Conservation (phyloP, 2,329 filamentous ascomycete species). For the Pyrenochaeta sp. region DNA sequence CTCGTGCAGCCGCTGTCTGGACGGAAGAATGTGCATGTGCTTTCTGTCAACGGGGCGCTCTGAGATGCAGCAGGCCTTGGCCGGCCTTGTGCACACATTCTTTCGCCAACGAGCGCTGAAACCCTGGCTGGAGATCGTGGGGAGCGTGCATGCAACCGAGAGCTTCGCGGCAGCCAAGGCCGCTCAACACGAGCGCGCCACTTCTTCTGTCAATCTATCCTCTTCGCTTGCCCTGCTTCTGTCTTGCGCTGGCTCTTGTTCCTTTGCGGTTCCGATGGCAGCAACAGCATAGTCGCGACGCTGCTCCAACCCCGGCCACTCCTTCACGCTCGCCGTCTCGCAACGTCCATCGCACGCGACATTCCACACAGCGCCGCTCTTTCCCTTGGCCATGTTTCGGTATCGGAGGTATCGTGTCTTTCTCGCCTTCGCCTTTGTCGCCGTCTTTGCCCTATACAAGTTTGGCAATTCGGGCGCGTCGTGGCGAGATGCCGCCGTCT, state of each 20-base stretch:
- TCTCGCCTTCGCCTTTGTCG: constrained; percentile 61
- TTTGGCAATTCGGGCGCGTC: constrained; percentile 57
- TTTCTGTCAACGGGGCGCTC: not conserved
- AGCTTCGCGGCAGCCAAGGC: constrained; percentile 28
- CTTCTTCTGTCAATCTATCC: constrained; percentile 14
- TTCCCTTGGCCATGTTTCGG: constrained; percentile 59
- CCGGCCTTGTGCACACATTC: not conserved
- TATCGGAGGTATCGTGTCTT: constrained; percentile 69
- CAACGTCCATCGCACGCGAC: constrained; percentile 18
- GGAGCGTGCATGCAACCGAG: constrained; percentile 23
- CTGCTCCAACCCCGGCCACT: constrained; percentile 4
- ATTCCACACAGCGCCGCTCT: constrained; percentile 7
- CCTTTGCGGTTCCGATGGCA: constrained; percentile 24
- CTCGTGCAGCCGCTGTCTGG: constrained; percentile 1
- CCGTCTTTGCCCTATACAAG: constrained; percentile 63
- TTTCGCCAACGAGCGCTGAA: not conserved
- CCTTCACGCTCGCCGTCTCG: constrained; percentile 2
- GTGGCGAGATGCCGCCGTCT: constrained; percentile 39
- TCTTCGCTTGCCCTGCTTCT: constrained; percentile 7
- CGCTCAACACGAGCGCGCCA: constrained; percentile 23
- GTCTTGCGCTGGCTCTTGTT: constrained; percentile 6
- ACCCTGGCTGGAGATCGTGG: constrained; percentile 11
- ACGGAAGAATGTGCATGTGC: constrained; percentile 3
- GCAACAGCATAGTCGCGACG: constrained; percentile 16
- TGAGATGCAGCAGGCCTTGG: too few relatives aligned